Base-by-base conservation (phyloP, 2,329 filamentous ascomycete species). In the Calonectria henricotiae region DNA sequence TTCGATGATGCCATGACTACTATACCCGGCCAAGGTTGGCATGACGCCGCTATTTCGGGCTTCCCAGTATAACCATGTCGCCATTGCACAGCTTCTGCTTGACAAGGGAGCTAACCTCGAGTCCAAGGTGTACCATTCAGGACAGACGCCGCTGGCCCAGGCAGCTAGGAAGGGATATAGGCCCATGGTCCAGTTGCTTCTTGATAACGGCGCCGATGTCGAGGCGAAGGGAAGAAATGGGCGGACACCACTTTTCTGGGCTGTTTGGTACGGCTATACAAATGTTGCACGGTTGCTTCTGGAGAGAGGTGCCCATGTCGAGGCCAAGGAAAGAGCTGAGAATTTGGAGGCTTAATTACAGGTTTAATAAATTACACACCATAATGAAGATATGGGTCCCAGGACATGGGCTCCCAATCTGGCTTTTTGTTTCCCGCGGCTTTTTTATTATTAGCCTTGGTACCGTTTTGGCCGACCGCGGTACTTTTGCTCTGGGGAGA, bases 41-140 rank as follows among this genome's bases (percentile, higher is more conserved):
- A 58, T 58, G 51, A 58, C 51, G 11, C 51, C 35, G 5, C 20
- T 58, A 3, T 58, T 58, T 15, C 39, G 51, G 51, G 51, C 51
- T 0, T 58, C 51, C 4, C 51, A 58, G 32, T 58, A 58, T 23
- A 58, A 58, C 35, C 51, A 58, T 2, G 32, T 15, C 5, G 35
- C 51, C 4, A 39, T 58, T 39, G 51, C 20, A 8, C 51, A 39
- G 13, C 9, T 58, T 17, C 51, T 58, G 9, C 51, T 58, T 39
- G 51, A 39, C n/a, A 58, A 58, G 8, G 51, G 51, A 1, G 51
- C 51, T n/a, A 39, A 58, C 20, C 11, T 58, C 2, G 35, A 58
- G 35, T 58, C 51, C 7, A 58, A 39, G 13, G 51, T 58, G 11
- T 58, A 58, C 35, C 35, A 58, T 12, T 58, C 51, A 6, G 51